Base-by-base conservation (phyloP, 1,284 basidiomycete species). In the Leccinum pachyderme region DNA sequence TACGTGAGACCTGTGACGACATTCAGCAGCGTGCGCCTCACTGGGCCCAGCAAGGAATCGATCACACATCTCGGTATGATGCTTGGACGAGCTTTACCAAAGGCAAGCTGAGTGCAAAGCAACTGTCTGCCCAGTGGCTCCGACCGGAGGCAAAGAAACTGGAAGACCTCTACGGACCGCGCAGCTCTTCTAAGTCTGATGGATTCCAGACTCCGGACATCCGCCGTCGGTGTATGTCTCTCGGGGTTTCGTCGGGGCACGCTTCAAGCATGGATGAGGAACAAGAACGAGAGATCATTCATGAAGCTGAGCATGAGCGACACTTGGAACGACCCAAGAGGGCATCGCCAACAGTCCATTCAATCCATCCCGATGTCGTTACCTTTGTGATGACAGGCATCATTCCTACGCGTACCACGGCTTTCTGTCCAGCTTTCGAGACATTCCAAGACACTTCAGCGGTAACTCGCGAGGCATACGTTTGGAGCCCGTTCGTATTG, bases 11-110 rank as follows among this genome's bases (percentile, higher is more conserved):
- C 0, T 81, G 77, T 52, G 51, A 58, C 1, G 70, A 80, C 32
- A 78, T 81, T 12, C 59, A 71, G 35, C 69, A 64, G 5, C 65
- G 73, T 47, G 60, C 72, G 24, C 69, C 75, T 35, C 73, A 75
- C 31, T 81, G 78, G 80, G 73, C 67, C 25, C 69, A 75, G 47
- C 81, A 82, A 63, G 81, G 79, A 0, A 46, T 73, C 6, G 70
- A 81, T 32, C 75, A 76, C 50, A 24, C 59, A 8, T 56, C 57
- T 2, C 72, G 79, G 27, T 61, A 66, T 4, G 28, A 56, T 1
- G 73, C 69, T 2, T 76, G 76, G 73, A 49, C 53, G 2, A 32
- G 51, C 0, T 66, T 70, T 32, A 55, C 57, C 7, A 25, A 49
- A 1, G 11, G 35, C 5, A 15, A 56, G 9, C 27, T 59, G 22